Evolutionary conservation across 495 filamentous ascomycete species (phyloP), one percentile per base, ranked within the genome.

Genomic region (Penicillium canescens): DNA sequence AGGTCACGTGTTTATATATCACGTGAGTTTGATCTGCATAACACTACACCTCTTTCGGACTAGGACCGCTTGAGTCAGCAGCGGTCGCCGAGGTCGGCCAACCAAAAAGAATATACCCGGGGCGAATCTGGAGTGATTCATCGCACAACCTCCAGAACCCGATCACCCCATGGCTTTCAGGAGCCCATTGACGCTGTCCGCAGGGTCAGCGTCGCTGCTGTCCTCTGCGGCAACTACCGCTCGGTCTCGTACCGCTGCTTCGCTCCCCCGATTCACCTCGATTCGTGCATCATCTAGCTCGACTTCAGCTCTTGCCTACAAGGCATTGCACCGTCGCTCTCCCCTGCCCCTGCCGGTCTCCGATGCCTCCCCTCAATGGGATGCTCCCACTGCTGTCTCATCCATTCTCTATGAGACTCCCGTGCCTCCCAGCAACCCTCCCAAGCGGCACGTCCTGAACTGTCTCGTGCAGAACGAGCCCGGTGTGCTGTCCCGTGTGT

Each of bases 341-440:
- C 84, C 88, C 41, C 86, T 90, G 36, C 83, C 87, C 18, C 86
- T 97, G 38, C 93, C 94, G 46, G 85, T 85, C 16, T 74, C 77
- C 55, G 89, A 94, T 56, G 60, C 82, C 35, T 83, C 89, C 18
- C 85, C 90, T 23, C 79, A 89, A 52, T 96, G 92, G 91, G 96
- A 93, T 48, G 92, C 94, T 24, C 90, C 92, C 42, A 91, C 94
- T 20, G 94, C 94, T 54, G 94, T 98, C 57, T 95, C 90, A 67
- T 94, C 89, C 65, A 98, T 98, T 72, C 89, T 98, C 73, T 98
- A 98, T 78, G 94, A 98, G 79, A 97, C 94, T 21, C 94, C 94
- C 11, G 78, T 89, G 10, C 87, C 91, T 11, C 91, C 92, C 3
- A 75, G 81, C 55, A 83, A 86, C 34, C 92, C 94, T 3, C 90